phyloP scores from a whole-genome alignment of 768 basidiomycete species.

The Pisolithus orientalis region DNA sequence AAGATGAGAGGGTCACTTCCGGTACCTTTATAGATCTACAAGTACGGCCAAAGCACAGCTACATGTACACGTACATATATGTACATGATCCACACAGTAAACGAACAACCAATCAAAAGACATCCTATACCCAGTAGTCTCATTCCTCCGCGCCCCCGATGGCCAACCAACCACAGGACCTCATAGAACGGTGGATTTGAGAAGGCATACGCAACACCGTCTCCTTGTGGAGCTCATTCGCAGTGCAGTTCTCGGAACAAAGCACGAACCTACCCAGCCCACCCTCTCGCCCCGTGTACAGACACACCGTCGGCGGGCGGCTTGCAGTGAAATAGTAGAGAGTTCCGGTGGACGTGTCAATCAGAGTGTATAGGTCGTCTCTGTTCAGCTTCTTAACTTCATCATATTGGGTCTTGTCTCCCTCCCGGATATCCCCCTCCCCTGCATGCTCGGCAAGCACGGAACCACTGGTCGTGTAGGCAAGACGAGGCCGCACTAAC shows the following conservation, averaged over 20 bases:
- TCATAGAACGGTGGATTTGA: not conserved
- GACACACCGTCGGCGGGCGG: conserved; percentile 10
- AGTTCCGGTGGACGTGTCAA: conserved; percentile 9
- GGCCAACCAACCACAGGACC: not conserved
- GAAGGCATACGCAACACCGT: conserved; percentile 14
- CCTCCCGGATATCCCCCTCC: not conserved
- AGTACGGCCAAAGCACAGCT: too few relatives aligned
- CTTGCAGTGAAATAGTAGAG: conserved; percentile 13
- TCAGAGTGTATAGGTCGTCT: conserved; percentile 7
- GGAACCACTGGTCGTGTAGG: conserved; percentile 10
- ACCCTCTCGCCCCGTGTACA: conserved; percentile 13
- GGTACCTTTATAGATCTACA: too few relatives aligned
- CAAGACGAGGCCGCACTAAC: conserved; percentile 3
- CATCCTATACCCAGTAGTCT: too few relatives aligned
- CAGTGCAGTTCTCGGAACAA: conserved; percentile 12
- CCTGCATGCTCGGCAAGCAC: conserved; percentile 2
- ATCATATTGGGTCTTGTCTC: not conserved
- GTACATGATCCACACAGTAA: too few relatives aligned
- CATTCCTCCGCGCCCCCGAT: not conserved
- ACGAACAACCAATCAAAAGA: too few relatives aligned
- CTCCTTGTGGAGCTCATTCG: conserved; percentile 14
- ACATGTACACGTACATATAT: too few relatives aligned
- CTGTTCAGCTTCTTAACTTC: not conserved
- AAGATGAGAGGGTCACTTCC: too few relatives aligned
- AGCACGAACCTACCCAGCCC: conserved; percentile 17